phyloP scores from a whole-genome alignment of 352 stramenopile genomes.

The Pythium monospermum region DNA sequence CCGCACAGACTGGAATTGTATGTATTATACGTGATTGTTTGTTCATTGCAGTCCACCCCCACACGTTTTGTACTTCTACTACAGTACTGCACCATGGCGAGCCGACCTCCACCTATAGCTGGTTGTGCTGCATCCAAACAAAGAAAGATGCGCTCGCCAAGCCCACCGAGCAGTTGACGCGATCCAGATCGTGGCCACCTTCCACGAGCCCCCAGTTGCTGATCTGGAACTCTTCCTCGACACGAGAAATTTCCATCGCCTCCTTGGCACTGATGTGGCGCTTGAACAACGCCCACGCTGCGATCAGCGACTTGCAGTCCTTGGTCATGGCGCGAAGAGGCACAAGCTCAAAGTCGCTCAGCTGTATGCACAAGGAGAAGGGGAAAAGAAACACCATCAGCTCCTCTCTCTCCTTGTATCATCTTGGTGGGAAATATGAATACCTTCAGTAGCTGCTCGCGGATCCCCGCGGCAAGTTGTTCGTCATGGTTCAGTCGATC shows the following conservation, averaged over 20 bases:
- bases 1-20: no score
- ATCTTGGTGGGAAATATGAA: no score
- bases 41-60: no score
- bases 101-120: constrained; percentile 38
- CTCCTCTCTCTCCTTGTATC: neutral
- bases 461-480: constrained; percentile 57
- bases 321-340: constrained; percentile 70
- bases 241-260: constrained; percentile 74
- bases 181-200: constrained; percentile 84
- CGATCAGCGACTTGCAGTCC: constrained; percentile 88
- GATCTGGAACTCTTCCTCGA: constrained; percentile 89
- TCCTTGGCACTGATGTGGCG: constrained; percentile 83
- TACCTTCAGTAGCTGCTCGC: constrained; percentile 57
- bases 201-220: constrained; percentile 85
- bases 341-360: constrained; percentile 73
- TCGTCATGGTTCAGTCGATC: constrained; percentile 53
- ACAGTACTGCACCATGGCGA: no score
- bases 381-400: neutral
- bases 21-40: no score
- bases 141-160: constrained; percentile 83
- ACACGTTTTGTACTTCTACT: no score
- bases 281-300: constrained; percentile 73
- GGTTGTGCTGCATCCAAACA: constrained; percentile 77
- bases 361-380: constrained; percentile 22
- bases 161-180: constrained; percentile 80